Percentiles rank a stretch among this genome's conserved stretches.
Conservation (phyloP, 2,329 filamentous ascomycete genomes). For the Diaporthe vexans region DNA sequence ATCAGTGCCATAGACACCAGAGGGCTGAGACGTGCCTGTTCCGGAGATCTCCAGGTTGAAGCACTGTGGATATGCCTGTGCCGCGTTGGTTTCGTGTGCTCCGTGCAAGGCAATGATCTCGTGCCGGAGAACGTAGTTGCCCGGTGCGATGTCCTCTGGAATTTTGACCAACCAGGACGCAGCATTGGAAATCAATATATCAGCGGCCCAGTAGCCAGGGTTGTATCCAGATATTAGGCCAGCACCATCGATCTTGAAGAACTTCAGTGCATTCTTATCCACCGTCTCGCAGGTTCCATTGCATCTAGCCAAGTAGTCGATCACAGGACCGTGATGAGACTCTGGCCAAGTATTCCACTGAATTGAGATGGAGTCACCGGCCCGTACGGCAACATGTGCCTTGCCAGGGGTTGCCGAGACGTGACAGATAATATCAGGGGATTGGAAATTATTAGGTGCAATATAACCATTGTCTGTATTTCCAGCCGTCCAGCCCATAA, state of each 20-base stretch:
- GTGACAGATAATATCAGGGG: slow-evolving; percentile 56
- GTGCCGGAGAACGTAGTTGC: slow-evolving; percentile 63
- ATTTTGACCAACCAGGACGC: slow-evolving; percentile 60
- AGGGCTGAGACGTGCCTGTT: slow-evolving; percentile 48
- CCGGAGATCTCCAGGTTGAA: slow-evolving; percentile 60
- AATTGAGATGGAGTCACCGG: slow-evolving; percentile 54
- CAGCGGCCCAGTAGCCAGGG: slow-evolving; percentile 66
- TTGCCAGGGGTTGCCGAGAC: slow-evolving; percentile 48
- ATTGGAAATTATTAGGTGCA: slow-evolving; percentile 51
- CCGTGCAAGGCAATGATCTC: slow-evolving; percentile 46
- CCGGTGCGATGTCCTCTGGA: slow-evolving; percentile 51
- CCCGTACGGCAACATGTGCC: slow-evolving; percentile 51
- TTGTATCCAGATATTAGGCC: slow-evolving; percentile 63
- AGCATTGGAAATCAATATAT: slow-evolving; percentile 60
- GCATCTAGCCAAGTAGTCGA: slow-evolving; percentile 75
- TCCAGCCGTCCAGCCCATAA: slow-evolving; percentile 38
- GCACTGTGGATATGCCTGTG: slow-evolving; percentile 63
- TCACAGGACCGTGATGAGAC: slow-evolving; percentile 65
- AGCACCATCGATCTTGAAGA: slow-evolving; percentile 73
- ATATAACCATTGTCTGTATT: slow-evolving; percentile 57
- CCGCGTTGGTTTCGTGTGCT: slow-evolving; percentile 55
- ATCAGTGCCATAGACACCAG: slow-evolving; percentile 46
- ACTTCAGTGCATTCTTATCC: slow-evolving; percentile 67
- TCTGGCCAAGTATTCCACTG: slow-evolving; percentile 57
- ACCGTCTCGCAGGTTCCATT: slow-evolving; percentile 64